A percentile compares a stretch with the other conserved stretches of the same genome.
Conservation (phyloP, 1,139 yeast species). For the Arxiozyma heterogenica region DNA sequence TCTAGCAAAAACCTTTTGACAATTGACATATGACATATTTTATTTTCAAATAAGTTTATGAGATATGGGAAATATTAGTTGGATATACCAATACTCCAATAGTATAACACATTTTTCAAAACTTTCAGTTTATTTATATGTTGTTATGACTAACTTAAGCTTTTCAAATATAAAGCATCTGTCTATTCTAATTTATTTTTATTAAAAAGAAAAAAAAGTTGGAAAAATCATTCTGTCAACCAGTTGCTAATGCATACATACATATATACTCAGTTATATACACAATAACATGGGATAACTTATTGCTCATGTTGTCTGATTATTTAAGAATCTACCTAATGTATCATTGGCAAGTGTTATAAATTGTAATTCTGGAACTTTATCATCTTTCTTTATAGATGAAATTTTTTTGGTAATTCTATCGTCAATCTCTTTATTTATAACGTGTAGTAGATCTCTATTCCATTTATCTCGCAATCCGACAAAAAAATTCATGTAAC, state of each 20-base stretch:
- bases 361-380: constrained; percentile 21
- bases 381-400: constrained; percentile 1
- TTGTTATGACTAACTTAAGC: background rate
- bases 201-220: background rate
- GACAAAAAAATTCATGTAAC: constrained; percentile 23
- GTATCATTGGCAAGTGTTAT: constrained; percentile 22
- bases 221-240: background rate
- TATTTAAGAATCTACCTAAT: constrained; percentile 8
- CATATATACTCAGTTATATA: too few relatives aligned
- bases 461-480: constrained; percentile 25
- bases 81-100: background rate
- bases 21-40: background rate
- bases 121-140: too few relatives aligned
- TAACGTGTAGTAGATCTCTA: constrained; percentile 10
- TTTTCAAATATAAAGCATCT: background rate
- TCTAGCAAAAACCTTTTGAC: constrained; percentile 2
- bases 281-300: background rate
- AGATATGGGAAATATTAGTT: too few relatives aligned
- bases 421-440: constrained; percentile 13
- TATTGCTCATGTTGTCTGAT: background rate
- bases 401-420: constrained; percentile 4
- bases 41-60: too few relatives aligned
- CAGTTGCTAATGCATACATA: background rate
- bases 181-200: background rate
- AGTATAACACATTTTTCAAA: background rate